phyloP scores from a whole-genome alignment of 2,329 filamentous ascomycete genomes.

The Stemphylium lycopersici region DNA sequence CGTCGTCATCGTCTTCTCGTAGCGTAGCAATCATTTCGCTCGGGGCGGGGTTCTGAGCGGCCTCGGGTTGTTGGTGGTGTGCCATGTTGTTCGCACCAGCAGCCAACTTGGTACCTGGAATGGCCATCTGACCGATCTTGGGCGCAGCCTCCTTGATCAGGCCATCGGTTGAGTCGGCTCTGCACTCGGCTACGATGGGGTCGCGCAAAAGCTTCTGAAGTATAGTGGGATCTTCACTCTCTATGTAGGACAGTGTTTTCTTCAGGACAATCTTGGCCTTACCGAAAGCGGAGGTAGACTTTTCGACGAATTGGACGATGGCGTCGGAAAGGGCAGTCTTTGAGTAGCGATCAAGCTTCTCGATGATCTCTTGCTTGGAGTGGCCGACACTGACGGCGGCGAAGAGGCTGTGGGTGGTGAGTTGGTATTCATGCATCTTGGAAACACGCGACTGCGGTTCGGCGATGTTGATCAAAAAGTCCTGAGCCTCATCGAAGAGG shows the following conservation, averaged over 20 bases:
- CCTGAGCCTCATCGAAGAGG: slow-evolving; percentile 82
- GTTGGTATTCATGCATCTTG: slow-evolving; percentile 90
- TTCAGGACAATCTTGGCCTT: slow-evolving; percentile 96
- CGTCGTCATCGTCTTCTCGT: slow-evolving; percentile 76
- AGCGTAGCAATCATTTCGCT: slow-evolving; percentile 72
- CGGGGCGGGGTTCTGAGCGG: slow-evolving; percentile 38
- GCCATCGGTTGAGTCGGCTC: slow-evolving; percentile 73
- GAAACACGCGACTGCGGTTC: slow-evolving; percentile 89
- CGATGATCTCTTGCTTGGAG: slow-evolving; percentile 86
- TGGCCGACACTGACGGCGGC: slow-evolving; percentile 95
- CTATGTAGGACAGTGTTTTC: slow-evolving; percentile 91
- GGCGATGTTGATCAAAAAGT: slow-evolving; percentile 94
- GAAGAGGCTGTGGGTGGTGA: slow-evolving; percentile 92
- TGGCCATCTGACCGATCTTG: slow-evolving; percentile 85
- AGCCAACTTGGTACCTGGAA: slow-evolving; percentile 92
- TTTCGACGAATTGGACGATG: slow-evolving; percentile 78
- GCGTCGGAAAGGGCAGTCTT: slow-evolving; percentile 86
- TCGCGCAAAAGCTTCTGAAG: slow-evolving; percentile 88
- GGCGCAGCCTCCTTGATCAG: slow-evolving; percentile 83
- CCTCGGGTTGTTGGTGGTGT: slow-evolving; percentile 44
- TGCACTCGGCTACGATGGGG: slow-evolving; percentile 76
- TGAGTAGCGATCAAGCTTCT: slow-evolving; percentile 82
- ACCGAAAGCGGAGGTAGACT: slow-evolving; percentile 87
- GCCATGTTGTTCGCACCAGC: slow-evolving; percentile 78
- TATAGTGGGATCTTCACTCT: slow-evolving; percentile 86